phyloP scores from a whole-genome alignment of 2,329 filamentous ascomycete species.

The Pseudogymnoascus sp. region DNA sequence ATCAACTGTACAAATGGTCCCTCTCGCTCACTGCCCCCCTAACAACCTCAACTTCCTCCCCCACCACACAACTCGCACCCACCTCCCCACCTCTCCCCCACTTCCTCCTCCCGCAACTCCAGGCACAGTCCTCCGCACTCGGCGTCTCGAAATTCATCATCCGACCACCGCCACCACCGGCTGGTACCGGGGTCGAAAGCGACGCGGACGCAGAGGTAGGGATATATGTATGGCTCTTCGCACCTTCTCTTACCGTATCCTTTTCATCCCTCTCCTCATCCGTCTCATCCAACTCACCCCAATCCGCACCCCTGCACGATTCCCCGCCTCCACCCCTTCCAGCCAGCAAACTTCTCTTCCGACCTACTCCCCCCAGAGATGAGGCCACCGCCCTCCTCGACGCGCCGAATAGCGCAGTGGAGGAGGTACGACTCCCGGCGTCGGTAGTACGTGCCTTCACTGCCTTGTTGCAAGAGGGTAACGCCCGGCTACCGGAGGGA shows the following conservation, averaged over 20 bases:
- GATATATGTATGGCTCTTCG: constrained; percentile 2
- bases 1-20: constrained; percentile 24
- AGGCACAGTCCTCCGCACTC: constrained; percentile 9
- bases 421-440: constrained; percentile 48
- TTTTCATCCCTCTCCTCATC: neutral
- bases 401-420: constrained; percentile 45
- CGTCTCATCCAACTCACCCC: constrained; percentile 25
- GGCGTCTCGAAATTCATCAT: constrained; percentile 10
- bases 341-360: neutral
- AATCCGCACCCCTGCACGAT: constrained; percentile 32
- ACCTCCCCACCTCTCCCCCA: neutral
- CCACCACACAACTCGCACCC: neutral
- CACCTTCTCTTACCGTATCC: neutral
- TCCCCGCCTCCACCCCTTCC: neutral
- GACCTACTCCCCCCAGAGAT: constrained; percentile 22
- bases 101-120: constrained; percentile 8
- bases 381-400: constrained; percentile 44
- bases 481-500: constrained; percentile 42
- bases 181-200: neutral
- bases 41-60: neutral
- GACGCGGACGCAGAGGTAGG: neutral
- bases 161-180: neutral
- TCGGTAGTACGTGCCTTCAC: constrained; percentile 40
- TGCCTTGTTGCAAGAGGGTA: constrained; percentile 39
- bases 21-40: neutral